These are phyloP conservation scores for Ganoderma resinaceum DNA, from an alignment of 1,284 basidiomycete species.

Conservation along the genomic window DNA sequence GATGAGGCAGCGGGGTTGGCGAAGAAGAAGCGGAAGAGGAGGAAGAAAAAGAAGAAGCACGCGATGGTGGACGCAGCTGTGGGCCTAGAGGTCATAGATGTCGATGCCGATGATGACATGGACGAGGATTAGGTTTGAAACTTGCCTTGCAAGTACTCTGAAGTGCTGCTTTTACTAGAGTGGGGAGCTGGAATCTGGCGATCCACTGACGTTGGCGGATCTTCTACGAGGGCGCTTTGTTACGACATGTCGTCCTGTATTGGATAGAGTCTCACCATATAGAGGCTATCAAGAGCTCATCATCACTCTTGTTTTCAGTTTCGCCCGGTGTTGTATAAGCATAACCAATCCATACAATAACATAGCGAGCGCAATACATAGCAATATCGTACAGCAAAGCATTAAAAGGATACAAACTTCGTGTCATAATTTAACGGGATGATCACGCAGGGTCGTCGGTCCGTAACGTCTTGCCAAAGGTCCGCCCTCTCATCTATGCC, in stretches of 20 bases:
- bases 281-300: background rate
- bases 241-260: background rate
- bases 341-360: background rate
- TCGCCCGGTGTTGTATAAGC: background rate
- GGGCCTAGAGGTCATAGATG: conserved; percentile 7
- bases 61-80: conserved; percentile 2
- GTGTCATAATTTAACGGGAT: background rate
- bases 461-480: background rate
- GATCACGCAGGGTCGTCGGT: background rate
- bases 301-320: background rate
- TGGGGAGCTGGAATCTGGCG: background rate
- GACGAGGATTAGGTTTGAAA: conserved; percentile 8
- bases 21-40: conserved; percentile 60
- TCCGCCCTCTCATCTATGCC: conserved; percentile 15
- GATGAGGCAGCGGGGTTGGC: conserved; percentile 42
- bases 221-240: background rate
- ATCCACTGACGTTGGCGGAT: background rate
- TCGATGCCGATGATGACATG: conserved; percentile 11
- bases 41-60: conserved; percentile 65
- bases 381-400: conserved; percentile 3
- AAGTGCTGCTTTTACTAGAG: background rate
- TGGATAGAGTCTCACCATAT: background rate
- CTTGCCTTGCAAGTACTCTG: background rate
- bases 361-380: background rate
- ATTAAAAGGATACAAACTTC: conserved; percentile 3